Percentiles rank a stretch among this genome's conserved stretches.
Evolutionary conservation across 2,329 filamentous ascomycete species (phyloP).

Genomic region (Fusarium verticillioides): DNA sequence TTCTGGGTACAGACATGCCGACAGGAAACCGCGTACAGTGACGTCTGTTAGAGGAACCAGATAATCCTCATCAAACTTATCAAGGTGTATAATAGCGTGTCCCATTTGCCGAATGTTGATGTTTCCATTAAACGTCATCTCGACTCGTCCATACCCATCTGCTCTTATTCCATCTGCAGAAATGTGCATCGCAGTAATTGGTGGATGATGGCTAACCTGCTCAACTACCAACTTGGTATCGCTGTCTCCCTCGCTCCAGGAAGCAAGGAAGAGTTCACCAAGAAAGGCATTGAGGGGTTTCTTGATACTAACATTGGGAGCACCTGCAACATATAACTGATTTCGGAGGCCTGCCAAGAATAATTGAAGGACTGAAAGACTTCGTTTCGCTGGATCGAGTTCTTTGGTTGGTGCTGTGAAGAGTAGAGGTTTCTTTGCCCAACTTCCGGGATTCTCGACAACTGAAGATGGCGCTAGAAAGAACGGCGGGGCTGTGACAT

Average conservation of each 20-base stretch:
- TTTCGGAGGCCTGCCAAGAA: constrained; percentile 59
- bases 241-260: constrained; percentile 48
- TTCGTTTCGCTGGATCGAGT: constrained; percentile 54
- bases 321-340: constrained; percentile 60
- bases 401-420: constrained; percentile 61
- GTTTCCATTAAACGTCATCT: constrained; percentile 62
- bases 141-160: constrained; percentile 62
- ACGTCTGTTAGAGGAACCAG: constrained; percentile 61
- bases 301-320: constrained; percentile 60
- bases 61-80: constrained; percentile 60
- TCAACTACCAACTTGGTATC: constrained; percentile 52
- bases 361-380: constrained; percentile 59
- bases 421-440: constrained; percentile 59
- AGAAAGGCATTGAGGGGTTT: constrained; percentile 66
- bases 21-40: constrained; percentile 59
- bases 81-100: constrained; percentile 61
- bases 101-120: constrained; percentile 63
- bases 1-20: constrained; percentile 61
- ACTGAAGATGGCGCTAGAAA: constrained; percentile 62
- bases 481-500: constrained; percentile 62
- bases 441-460: constrained; percentile 62
- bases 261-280: constrained; percentile 61
- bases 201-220: constrained; percentile 65
- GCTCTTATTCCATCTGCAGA: constrained; percentile 56
- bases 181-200: constrained; percentile 64